Conservation (phyloP, 768 basidiomycete species). For the Xerocomellus dryophilus region DNA sequence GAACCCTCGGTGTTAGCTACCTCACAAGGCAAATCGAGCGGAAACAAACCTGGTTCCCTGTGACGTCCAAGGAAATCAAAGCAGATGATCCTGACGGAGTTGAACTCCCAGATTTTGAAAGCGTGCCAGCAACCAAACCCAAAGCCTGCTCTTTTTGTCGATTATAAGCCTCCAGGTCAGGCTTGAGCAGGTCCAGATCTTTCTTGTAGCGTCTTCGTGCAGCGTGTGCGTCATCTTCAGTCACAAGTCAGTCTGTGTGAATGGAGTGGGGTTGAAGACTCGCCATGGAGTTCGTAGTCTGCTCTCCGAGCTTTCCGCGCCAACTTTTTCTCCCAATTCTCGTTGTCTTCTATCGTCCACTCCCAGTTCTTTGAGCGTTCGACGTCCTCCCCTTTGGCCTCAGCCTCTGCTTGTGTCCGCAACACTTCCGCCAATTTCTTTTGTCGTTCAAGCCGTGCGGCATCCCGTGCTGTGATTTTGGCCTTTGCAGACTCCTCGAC, state of each 20-base stretch:
- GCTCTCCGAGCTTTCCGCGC: conserved; percentile 79
- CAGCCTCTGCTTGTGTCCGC: conserved; percentile 81
- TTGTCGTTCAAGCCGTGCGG: conserved; percentile 82
- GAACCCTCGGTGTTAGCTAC: conserved; percentile 10
- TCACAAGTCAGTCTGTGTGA: background rate
- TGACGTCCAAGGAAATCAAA: conserved; percentile 52
- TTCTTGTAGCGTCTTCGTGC: conserved; percentile 90
- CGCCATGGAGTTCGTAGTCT: conserved; percentile 91
- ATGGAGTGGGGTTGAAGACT: conserved; percentile 20
- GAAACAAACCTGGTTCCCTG: conserved; percentile 39
- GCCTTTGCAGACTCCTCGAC: conserved; percentile 80
- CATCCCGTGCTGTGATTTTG: conserved; percentile 74
- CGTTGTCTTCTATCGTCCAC: conserved; percentile 31
- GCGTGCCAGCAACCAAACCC: conserved; percentile 67
- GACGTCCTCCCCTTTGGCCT: conserved; percentile 92
- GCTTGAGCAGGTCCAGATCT: conserved; percentile 83
- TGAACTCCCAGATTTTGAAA: conserved; percentile 41
- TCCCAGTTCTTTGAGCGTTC: conserved; percentile 96
- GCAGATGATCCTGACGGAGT: conserved; percentile 32
- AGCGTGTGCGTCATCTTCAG: conserved; percentile 82
- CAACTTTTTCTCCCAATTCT: conserved; percentile 46
- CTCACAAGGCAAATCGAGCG: background rate
- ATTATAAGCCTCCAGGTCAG: conserved; percentile 84
- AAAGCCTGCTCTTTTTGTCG: conserved; percentile 84
- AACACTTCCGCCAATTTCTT: conserved; percentile 86